Evolutionary conservation across 2,329 filamentous ascomycete genomes (phyloP).

Genomic region (Pseudopithomyces chartarum): DNA sequence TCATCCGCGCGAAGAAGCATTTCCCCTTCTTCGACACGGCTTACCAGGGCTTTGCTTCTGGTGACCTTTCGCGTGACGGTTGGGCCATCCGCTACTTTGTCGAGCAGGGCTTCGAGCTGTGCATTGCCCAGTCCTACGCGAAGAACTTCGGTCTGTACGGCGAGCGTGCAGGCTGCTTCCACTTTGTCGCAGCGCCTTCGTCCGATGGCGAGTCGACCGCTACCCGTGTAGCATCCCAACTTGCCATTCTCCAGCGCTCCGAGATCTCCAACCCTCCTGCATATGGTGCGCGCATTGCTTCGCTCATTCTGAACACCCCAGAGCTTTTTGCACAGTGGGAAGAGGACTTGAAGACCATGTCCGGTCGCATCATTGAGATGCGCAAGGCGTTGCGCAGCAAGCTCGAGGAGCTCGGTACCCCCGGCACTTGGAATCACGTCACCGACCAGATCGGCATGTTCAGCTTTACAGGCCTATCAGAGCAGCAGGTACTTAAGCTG

Average conservation of each 20-base stretch:
- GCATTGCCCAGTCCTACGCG: conserved; percentile 59
- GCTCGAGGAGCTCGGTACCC: conserved; percentile 83
- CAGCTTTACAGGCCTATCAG: conserved; percentile 82
- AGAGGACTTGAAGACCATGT: conserved; percentile 89
- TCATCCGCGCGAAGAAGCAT: conserved; percentile 78
- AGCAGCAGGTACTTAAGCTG: conserved; percentile 74
- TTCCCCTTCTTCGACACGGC: conserved; percentile 99
- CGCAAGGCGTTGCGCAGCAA: conserved; percentile 75
- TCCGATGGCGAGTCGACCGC: conserved; percentile 67
- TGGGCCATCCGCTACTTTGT: conserved; percentile 95
- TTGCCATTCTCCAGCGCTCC: conserved; percentile 91
- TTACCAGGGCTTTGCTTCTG: conserved; percentile 97
- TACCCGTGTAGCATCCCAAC: conserved; percentile 77
- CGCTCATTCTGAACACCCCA: conserved; percentile 80
- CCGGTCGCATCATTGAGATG: conserved; percentile 93
- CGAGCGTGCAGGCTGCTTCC: conserved; percentile 94
- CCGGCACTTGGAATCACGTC: conserved; percentile 94
- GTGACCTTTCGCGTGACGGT: conserved; percentile 81
- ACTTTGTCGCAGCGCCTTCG: conserved; percentile 79
- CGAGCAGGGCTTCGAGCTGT: conserved; percentile 79
- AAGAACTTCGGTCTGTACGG: conserved; percentile 83
- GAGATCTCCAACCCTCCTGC: conserved; percentile 97
- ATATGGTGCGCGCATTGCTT: conserved; percentile 89
- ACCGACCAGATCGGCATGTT: conserved; percentile 99
- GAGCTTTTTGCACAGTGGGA: conserved; percentile 89